Base-by-base conservation (phyloP, 2,329 filamentous ascomycete genomes). In the Ophiostoma piceae region DNA sequence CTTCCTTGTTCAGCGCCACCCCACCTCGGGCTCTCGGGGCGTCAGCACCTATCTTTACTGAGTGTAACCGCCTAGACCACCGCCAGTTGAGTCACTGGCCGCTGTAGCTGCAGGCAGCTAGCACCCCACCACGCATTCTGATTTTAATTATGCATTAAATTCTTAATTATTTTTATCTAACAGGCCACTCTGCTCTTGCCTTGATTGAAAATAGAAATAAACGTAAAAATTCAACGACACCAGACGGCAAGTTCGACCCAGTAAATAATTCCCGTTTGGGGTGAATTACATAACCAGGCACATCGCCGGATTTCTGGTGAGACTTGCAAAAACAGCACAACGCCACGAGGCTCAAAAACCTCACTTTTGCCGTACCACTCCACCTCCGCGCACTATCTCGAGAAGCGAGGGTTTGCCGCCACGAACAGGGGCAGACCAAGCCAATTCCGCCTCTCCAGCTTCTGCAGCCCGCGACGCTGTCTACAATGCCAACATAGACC, bases 1-100 rank as follows among this genome's bases (percentile, higher is more conserved):
- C 73, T 74, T 71, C 74, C 69, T 32, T 66, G 60, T 73, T 70
- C 11, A 69, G 71, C 37, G 68, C 65, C 69, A 69, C 64, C 41
- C 22, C 66, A 70, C 69, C 74, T 74, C 73, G 71, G 72, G n/a
- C 51, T 67, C 57, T 29, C 66, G 19, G 54, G 64, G 60, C 60
- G 35, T 19, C 9, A 39, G 62, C 9, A n/a, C 29, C 60, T 9
- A n/a, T 14, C 11, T 29, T 62, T 9, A 51, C 22, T 37, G 47
- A 7, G 5, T 19, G 6, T 8, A 7, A 2, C 6, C 64, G 26
- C 16, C 22, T 12, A 12, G 12, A 32, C 22, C 22, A 35, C 32
- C 19, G 60, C 29, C 60, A 16, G 12, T 39, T 65, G 62, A 65
- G 35, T 65, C 62, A 65, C 62, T 65, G 62, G 62, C 62, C 62